Base-by-base conservation (phyloP, 345 rosid genomes). In the Dipteronia dyeriana region DNA sequence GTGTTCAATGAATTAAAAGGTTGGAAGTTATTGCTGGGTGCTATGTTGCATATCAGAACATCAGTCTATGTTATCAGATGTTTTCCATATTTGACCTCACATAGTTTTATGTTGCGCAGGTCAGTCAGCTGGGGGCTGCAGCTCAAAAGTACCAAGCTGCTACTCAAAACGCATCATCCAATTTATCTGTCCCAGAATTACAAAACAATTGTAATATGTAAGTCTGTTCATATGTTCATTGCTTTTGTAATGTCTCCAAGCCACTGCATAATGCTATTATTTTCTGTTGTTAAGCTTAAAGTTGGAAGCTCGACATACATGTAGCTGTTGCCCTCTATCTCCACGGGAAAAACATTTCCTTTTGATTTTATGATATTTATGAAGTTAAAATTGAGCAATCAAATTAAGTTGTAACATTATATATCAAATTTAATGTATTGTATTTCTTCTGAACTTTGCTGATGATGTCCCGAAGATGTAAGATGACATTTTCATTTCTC, bases 61-160 rank as follows among this genome's bases (percentile, higher is more conserved):
- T 12, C 38, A 12, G 45, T 41, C 26, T 3, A 29, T 29, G 4
- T 53, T 31, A 43, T 1, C 7, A 13, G 9, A 4, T 17, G 4
- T 43, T 20, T 29, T 53, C 41, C 6, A 11, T 54, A 54, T 66
- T 57, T 82, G 73, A 54, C 9, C 64, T 47, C 66, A 56, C 62
- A 51, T 68, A 41, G 10, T 19, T 62, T 75, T 56, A 2, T 59
- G 31, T 76, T 75, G 22, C 79, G 81, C 89, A 96, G 98, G 98
- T 96, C 74, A 90, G 87, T 86, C 97, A 92, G 83, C 94, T 94
- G 71, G 97, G 93, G 25, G 85, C 90, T 8, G 97, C 96, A 23
- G 97, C 99, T 73, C 97, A 91, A 56, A 96, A 91, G 70, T 94
- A 92, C 83, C 99, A 96, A 79, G 87, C 93, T 77, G 93, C 94